Conservation (phyloP, 2,329 filamentous ascomycete species). For the Stenocarpella maydis region DNA sequence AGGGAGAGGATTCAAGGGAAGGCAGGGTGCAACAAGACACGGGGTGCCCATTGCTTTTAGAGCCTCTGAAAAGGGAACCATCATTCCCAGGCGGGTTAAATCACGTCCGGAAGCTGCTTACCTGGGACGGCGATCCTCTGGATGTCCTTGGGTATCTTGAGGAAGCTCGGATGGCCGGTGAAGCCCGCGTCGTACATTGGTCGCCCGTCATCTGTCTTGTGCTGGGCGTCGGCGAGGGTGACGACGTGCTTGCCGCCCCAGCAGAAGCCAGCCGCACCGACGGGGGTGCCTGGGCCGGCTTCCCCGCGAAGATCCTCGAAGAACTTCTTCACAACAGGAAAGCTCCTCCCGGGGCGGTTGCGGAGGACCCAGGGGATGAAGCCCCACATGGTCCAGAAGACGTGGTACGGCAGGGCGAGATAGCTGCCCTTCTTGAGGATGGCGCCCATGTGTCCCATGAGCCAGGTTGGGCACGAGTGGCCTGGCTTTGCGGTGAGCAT, state of each 20-base stretch:
- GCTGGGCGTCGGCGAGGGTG: slow-evolving; percentile 51
- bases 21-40: too few species aligned
- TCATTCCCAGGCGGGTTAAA: too few species aligned
- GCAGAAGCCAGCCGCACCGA: slow-evolving; percentile 68
- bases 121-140: slow-evolving; percentile 53
- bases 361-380: slow-evolving; percentile 45
- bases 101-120: too few species aligned
- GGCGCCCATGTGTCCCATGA: slow-evolving; percentile 43
- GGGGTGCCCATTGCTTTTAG: too few species aligned
- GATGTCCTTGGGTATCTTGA: slow-evolving; percentile 57
- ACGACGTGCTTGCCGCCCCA: slow-evolving; percentile 68
- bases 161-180: slow-evolving; percentile 59
- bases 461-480: slow-evolving; percentile 42
- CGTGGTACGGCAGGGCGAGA: slow-evolving; percentile 44
- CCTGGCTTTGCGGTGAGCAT: slow-evolving; percentile 36
- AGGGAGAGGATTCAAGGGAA: too few species aligned
- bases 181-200: slow-evolving; percentile 61
- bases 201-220: slow-evolving; percentile 41
- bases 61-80: too few species aligned
- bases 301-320: slow-evolving; percentile 48
- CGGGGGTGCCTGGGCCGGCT: slow-evolving; percentile 43
- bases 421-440: slow-evolving; percentile 38
- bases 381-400: slow-evolving; percentile 39
- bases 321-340: slow-evolving; percentile 48
- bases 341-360: slow-evolving; percentile 44